A percentile compares a stretch with the other conserved stretches of the same genome.
phyloP scores from a whole-genome alignment of 257 asterid genomes.

The Petunia secreta region DNA sequence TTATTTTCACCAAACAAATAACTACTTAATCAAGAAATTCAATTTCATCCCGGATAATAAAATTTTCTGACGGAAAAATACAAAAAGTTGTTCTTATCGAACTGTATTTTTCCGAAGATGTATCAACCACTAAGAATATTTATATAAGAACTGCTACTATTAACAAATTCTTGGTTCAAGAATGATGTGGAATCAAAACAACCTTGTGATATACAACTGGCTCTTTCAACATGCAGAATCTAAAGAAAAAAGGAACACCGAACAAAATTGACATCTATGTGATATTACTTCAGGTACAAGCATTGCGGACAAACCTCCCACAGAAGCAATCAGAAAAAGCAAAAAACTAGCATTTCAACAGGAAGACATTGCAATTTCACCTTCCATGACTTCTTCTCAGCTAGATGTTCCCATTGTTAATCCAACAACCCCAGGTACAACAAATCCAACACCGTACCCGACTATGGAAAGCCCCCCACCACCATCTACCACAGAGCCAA shows the following conservation, averaged over 20 bases:
- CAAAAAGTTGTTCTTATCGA: neutral
- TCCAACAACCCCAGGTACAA: constrained; percentile 57
- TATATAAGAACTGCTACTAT: neutral
- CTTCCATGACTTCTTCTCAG: constrained; percentile 39
- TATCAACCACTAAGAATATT: neutral
- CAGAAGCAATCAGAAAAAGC: constrained; percentile 45
- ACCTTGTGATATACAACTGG: constrained; percentile 2
- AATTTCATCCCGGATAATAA: neutral
- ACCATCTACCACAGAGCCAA: constrained; percentile 41
- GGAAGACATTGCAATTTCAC: constrained; percentile 41
- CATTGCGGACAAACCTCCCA: constrained; percentile 40
- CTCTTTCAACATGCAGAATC: constrained; percentile 9
- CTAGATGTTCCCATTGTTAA: constrained; percentile 74
- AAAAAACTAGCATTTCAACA: constrained; percentile 47
- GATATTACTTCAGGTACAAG: constrained; percentile 56
- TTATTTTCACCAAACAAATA: neutral
- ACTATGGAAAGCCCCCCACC: constrained; percentile 29
- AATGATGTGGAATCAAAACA: constrained; percentile 12
- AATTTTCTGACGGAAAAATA: neutral
- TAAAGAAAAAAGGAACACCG: neutral
- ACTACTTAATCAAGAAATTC: constrained; percentile 5
- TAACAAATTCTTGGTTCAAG: neutral
- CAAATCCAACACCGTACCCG: constrained; percentile 32
- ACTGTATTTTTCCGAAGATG: neutral
- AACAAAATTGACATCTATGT: constrained; percentile 19